These are phyloP conservation scores for Cryptococcus sp. DNA, from an alignment of 1,284 basidiomycete species.

Conservation along the genomic window DNA sequence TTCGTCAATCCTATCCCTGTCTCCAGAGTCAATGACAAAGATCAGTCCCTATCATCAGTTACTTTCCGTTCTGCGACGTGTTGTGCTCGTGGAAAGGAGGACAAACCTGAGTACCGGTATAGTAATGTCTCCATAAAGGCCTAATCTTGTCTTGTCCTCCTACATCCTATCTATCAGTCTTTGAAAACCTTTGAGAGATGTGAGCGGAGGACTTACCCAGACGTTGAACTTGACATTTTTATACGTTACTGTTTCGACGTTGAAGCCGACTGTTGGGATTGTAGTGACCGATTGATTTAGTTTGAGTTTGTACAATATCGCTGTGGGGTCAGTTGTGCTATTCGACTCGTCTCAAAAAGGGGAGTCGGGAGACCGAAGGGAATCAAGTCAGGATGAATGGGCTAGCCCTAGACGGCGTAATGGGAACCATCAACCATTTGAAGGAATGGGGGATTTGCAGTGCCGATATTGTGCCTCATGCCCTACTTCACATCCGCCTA, in stretches of 20 bases:
- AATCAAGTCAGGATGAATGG: no score
- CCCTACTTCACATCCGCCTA: no score
- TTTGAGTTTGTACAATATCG: conserved; percentile 99
- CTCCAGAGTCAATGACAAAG: conserved; percentile 66
- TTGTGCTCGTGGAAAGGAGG: not conserved
- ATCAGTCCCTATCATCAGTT: conserved; percentile 56
- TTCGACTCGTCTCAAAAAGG: no score
- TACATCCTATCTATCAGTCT: conserved; percentile 60
- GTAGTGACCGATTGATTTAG: conserved; percentile 98
- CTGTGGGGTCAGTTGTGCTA: conserved; percentile 49
- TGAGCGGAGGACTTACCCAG: conserved; percentile 56
- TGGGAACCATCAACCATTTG: no score
- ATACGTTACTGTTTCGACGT: conserved; percentile 99
- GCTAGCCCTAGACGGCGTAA: no score
- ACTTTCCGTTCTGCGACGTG: not conserved
- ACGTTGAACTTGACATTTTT: conserved; percentile 99
- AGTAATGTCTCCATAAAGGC: conserved; percentile 98
- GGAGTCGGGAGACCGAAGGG: no score
- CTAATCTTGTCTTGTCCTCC: conserved; percentile 99
- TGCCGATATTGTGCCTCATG: no score
- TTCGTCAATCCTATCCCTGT: conserved; percentile 92
- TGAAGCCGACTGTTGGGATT: conserved; percentile 91
- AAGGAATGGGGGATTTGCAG: no score
- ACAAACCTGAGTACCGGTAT: conserved; percentile 53
- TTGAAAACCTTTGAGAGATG: not conserved